Evolutionary conservation across 2,329 filamentous ascomycete species (phyloP), one percentile per base, ranked within the genome.

Genomic region (Aspergillus ochraceoroseus): DNA sequence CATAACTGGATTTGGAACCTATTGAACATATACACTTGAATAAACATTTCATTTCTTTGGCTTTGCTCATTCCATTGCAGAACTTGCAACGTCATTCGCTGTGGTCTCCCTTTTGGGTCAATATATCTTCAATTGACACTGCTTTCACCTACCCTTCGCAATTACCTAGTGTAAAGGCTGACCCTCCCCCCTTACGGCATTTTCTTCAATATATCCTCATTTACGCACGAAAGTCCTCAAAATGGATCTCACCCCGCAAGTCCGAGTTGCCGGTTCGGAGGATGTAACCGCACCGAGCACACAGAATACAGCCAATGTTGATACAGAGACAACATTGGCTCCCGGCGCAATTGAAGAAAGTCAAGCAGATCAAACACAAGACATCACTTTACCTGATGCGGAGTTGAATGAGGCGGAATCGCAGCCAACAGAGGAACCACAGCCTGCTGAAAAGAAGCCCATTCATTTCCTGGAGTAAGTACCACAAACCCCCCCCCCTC

Each of bases 401-500:
- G 49, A 49, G 35, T 35, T 44, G 27, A 41, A 38, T 23, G 52
- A 54, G 25, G 38, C 37, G 14, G 43, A 46, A 20, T 35, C 38
- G 28, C 42, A 34, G 28, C 41, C 43, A 32, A 38, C 35, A 29
- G 51, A 53, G 14, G 37, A 43, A 14, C 39, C 44, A 3, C 39
- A 37, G 3, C 38, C 51, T 4, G 37, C 38, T 3, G 12, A 55
- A 54, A 39, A 56, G 49, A 38, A 55, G 43, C 17, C 31, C 44
- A 32, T 54, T 38, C 53, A 53, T 28, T 64, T 63, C 38, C 48
- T 62, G 15, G 53, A 62, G 61, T 63, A 54, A 50, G 55, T n/a
- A n/a, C n/a, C n/a, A n/a, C n/a, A n/a, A 22, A 14, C 9, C 13
- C 28, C 19, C 7, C 14, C 12, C 20, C 13, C 3, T 15, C 6